A percentile compares a stretch with the other conserved stretches of the same genome.
phyloP scores from a whole-genome alignment of 345 rosid species.

The Syzygium aqueum region DNA sequence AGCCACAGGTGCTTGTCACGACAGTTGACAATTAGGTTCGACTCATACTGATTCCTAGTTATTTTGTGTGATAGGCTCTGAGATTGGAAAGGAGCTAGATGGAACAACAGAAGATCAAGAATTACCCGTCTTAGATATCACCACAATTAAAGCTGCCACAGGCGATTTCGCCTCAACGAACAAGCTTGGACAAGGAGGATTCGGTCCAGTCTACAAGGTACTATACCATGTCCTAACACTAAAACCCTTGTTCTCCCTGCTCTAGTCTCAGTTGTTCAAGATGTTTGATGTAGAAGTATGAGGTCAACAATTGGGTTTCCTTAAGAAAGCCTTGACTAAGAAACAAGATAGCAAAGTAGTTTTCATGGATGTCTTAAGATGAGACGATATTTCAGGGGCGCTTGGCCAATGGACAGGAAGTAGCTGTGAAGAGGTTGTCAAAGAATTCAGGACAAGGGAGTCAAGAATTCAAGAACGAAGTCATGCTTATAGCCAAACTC shows the following conservation, averaged over 20 bases:
- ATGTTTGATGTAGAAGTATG: background rate
- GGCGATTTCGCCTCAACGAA: background rate
- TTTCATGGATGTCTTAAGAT: too few relatives aligned
- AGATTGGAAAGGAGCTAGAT: background rate
- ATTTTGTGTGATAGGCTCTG: too few relatives aligned
- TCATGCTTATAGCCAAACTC: background rate
- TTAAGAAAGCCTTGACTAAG: too few relatives aligned
- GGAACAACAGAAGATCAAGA: background rate
- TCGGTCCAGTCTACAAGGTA: constrained; percentile 4
- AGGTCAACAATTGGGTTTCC: background rate
- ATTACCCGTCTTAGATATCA: background rate
- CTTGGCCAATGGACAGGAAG: background rate
- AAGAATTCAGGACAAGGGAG: background rate
- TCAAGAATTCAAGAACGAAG: constrained; percentile 1
- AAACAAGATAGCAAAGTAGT: too few relatives aligned
- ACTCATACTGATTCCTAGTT: background rate
- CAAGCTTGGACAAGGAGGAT: constrained; percentile 1
- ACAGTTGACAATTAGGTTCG: too few relatives aligned
- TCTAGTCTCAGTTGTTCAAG: background rate
- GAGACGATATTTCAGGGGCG: background rate
- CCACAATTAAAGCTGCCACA: background rate
- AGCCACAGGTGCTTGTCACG: too few relatives aligned
- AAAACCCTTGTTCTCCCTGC: background rate
- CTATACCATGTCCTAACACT: too few relatives aligned
- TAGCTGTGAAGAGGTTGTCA: constrained; percentile 10